Evolutionary conservation across 1,284 basidiomycete genomes (phyloP), one percentile per base, ranked within the genome.

Genomic region (Erythrobasidium hasegawianum): DNA sequence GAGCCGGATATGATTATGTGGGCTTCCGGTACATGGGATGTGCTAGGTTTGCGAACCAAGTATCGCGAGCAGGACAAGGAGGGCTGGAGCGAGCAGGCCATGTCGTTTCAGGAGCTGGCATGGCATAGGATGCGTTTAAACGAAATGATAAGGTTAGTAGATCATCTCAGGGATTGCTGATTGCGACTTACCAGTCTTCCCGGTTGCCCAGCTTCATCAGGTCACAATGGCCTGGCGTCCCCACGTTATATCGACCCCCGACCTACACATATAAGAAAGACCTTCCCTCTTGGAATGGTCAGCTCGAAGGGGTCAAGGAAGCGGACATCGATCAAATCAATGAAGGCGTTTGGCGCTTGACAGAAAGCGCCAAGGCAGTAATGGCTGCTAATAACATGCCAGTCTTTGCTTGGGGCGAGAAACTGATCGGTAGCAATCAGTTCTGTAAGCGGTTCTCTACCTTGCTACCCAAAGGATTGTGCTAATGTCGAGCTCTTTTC

Each of bases 201-300:
- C n/a, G n/a, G n/a, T n/a, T n/a, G n/a, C n/a, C n/a, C 33, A 54
- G 52, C 27, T 54, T 54, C 27, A 54, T 54, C 20, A 3, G 24
- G 4, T 5, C 8, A 9, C 52, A 24, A 54, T 54, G 52, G 52
- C 52, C 52, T 9, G 20, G 20, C 7, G 52, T 54, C 4, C 52
- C 52, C 8, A 27, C 52, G 3, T 7, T 54, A 16, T 54, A 54
- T 27, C n/a, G 52, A 54, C 27, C 52, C 9, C 52, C 52, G 27
- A 54, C 52, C 3, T 54, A 54, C 24, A n/a, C 27, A 16, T 54
- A 54, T 20, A 54, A 54, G 52, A 54, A 54, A 27, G 52, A 54
- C 20, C 20, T 54, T 5, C 52, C 52, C 16, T 54, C 52, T 10
- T 27, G 27, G n/a, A 54, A 54, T 16, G 52, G 52, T 27, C 27